These are phyloP conservation scores for Trichocladium uniseriatum DNA, from an alignment of 495 filamentous ascomycete species.

Conservation along the genomic window DNA sequence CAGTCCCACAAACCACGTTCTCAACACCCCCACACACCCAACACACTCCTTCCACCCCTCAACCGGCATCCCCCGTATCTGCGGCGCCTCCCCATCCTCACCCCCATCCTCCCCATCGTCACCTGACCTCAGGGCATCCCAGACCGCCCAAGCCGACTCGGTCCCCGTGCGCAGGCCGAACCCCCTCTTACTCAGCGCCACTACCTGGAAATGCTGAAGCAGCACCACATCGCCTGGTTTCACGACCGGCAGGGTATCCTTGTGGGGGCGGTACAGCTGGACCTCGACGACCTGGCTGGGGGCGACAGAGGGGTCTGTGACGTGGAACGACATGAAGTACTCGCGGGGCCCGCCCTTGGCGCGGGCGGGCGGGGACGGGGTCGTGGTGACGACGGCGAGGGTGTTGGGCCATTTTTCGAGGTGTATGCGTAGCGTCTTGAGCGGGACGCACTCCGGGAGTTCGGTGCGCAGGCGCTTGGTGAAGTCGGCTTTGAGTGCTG, in stretches of 20 bases:
- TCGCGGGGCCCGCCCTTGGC: slow-evolving; percentile 60
- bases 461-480: slow-evolving; percentile 47
- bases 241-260: slow-evolving; percentile 58
- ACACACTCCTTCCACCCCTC: slow-evolving; percentile 33
- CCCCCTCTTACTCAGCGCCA: slow-evolving; percentile 39
- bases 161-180: slow-evolving; percentile 38
- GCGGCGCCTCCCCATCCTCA: slow-evolving; percentile 20
- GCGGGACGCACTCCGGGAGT: slow-evolving; percentile 56
- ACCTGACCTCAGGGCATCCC: slow-evolving; percentile 18
- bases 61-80: slow-evolving; percentile 39
- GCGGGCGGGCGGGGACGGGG: slow-evolving; percentile 44
- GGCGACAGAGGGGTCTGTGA: slow-evolving; percentile 56
- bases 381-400: slow-evolving; percentile 55
- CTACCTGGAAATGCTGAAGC: slow-evolving; percentile 64
- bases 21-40: slow-evolving; percentile 26
- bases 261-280: slow-evolving; percentile 66
- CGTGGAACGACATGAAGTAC: slow-evolving; percentile 56
- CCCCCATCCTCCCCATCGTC: background rate
- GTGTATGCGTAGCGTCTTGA: slow-evolving; percentile 54
- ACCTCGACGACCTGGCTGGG: slow-evolving; percentile 45
- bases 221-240: slow-evolving; percentile 66
- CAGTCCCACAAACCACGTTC: slow-evolving; percentile 33
- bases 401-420: slow-evolving; percentile 49
- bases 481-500: slow-evolving; percentile 31
- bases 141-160: slow-evolving; percentile 56